Conservation (phyloP, 139 green algal species). For the Spirogloea muscicola region DNA sequence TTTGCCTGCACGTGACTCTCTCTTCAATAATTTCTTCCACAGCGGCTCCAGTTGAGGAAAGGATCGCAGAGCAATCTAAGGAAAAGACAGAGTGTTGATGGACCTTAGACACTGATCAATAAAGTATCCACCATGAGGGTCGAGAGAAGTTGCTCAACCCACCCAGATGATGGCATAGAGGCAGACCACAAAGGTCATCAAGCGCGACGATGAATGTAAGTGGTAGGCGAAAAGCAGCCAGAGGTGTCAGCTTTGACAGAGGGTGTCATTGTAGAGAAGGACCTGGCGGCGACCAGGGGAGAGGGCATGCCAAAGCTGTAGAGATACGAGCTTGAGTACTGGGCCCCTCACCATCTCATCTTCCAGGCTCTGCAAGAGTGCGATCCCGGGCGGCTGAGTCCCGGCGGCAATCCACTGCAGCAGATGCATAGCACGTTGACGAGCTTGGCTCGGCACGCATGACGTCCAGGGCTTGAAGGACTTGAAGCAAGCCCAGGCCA, state of each 20-base stretch:
- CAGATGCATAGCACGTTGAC: not conserved
- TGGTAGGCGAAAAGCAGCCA: too few relatives aligned
- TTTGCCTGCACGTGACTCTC: conserved; percentile 79
- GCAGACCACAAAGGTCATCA: too few relatives aligned
- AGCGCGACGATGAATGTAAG: too few relatives aligned
- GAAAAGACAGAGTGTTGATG: too few relatives aligned
- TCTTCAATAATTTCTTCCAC: conserved; percentile 78
- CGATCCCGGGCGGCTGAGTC: not conserved
- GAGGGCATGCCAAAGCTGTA: conserved; percentile 83
- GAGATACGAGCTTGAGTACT: conserved; percentile 72
- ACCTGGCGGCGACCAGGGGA: conserved; percentile 71
- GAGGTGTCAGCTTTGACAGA: too few relatives aligned
- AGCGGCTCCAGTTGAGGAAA: conserved; percentile 78
- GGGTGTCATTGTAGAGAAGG: too few relatives aligned
- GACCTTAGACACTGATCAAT: too few relatives aligned
- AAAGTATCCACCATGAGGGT: too few relatives aligned
- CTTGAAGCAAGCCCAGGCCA: not conserved
- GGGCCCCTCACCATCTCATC: conserved; percentile 70
- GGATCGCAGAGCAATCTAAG: too few relatives aligned
- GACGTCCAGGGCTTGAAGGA: not conserved
- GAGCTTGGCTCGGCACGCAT: not conserved
- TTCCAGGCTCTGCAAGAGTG: conserved; percentile 64
- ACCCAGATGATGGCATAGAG: too few relatives aligned
- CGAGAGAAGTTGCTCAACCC: too few relatives aligned
- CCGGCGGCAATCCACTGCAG: not conserved